Evolutionary conservation across 2,329 filamentous ascomycete species (phyloP).

Genomic region (Sclerotinia borealis): DNA sequence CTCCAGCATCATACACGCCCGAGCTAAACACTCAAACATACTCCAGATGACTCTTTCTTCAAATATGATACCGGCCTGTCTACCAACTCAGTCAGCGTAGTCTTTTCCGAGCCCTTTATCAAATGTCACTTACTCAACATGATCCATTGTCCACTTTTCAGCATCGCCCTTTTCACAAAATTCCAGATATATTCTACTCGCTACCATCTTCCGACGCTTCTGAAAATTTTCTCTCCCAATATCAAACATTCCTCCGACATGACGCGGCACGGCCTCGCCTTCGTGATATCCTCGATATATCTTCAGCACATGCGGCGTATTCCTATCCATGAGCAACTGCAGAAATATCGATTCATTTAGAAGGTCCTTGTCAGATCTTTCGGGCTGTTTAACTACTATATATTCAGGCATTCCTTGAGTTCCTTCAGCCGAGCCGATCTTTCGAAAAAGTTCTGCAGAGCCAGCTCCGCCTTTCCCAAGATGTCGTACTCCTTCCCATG

Average conservation of each 20-base stretch:
- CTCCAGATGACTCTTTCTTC: background rate
- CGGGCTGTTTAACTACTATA: background rate
- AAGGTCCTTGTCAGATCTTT: background rate
- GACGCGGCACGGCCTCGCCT: background rate
- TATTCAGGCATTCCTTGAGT: background rate
- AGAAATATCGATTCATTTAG: background rate
- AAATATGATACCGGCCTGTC: background rate
- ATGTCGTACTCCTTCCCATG: background rate
- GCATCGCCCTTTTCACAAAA: background rate
- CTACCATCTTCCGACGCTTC: background rate
- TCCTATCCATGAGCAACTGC: background rate
- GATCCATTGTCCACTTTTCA: background rate
- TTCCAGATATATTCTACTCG: background rate
- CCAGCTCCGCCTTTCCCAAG: background rate
- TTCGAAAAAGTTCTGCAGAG: background rate
- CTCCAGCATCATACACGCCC: background rate
- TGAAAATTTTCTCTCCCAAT: background rate
- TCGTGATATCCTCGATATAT: background rate
- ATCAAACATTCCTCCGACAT: background rate
- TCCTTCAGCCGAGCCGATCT: background rate
- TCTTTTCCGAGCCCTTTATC: accelerated
- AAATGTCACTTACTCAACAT: background rate
- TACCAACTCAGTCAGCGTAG: background rate
- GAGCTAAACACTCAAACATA: background rate
- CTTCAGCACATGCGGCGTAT: background rate